Conservation (phyloP, 345 rosid genomes). For the Firmiana major region DNA sequence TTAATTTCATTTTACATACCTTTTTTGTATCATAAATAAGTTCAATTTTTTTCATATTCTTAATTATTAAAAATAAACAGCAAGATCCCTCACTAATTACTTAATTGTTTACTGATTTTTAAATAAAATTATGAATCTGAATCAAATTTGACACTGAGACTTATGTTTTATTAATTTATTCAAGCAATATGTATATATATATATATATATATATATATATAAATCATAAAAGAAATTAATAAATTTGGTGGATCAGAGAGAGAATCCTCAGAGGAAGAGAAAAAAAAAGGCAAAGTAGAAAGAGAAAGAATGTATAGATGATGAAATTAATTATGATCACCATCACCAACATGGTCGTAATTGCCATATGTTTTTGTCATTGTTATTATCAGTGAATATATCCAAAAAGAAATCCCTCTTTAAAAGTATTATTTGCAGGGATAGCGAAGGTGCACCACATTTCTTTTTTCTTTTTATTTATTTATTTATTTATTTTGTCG, state of each 20-base stretch:
- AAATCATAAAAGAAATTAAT: not conserved
- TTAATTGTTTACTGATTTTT: too few species aligned
- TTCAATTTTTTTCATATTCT: not conserved
- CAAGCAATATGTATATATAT: not conserved
- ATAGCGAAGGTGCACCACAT: constrained; percentile 17
- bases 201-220: not conserved
- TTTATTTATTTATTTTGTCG: too few species aligned
- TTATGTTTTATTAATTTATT: too few species aligned
- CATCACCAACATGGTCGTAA: not conserved
- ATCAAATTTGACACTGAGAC: too few species aligned
- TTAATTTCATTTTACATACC: too few species aligned
- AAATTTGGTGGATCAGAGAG: not conserved
- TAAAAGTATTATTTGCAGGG: not conserved
- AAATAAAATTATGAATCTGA: too few species aligned
- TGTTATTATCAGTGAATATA: constrained; percentile 9
- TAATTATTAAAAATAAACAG: not conserved
- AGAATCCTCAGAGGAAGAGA: not conserved
- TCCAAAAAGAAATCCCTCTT: constrained; percentile 10
- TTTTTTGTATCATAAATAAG: too few species aligned
- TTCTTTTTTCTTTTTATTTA: not conserved
- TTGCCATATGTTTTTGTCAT: not conserved
- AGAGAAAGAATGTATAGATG: not conserved
- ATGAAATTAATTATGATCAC: not conserved
- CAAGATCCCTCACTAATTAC: too few species aligned
- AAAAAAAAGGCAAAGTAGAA: not conserved